Base-by-base conservation (phyloP, 306 rosid species). In the Betula pendula region DNA sequence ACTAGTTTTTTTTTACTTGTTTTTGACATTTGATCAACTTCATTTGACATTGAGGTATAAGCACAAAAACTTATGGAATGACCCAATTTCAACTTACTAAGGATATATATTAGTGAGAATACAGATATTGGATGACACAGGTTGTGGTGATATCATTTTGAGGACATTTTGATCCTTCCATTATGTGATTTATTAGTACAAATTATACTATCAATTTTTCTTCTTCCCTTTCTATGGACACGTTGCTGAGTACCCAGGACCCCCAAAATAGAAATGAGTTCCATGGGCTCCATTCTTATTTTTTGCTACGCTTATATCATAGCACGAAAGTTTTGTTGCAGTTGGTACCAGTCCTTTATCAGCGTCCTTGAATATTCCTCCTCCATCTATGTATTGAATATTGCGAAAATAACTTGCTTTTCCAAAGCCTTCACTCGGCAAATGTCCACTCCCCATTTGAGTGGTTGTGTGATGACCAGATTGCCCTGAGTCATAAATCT, bases 401-500 rank as follows among this genome's bases (percentile, higher is more conserved):
- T 82, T 68, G 51, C 72, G 8, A 10, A 82, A 8, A 78, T 11
- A 77, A 29, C 79, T 67, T 33, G 82, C 82, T 73, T 17, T 82
- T 12, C 74, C 71, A 15, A 12, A 47, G 1, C 79, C 79, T 68
- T 82, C 82, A 10, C 4, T 7, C 0, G 82, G 68, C 48, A 82
- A 82, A 47, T 72, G 82, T 24, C 81, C 68, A 15, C 85, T 82
- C 47, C 85, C 85, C 85, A 82, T 82, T 2, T 82, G 72, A 58
- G 85, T 82, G 0, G 31, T 1, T 2, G 85, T 68, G 59, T 82
- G 85, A 48, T 2, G 79, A n/a, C 47, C 75, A 0, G 2, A 68
- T n/a, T 1, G 1, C 5, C 42, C 6, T 12, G n/a, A 2, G 42
- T 68, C 67, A 7, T 16, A 15, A 16, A 82, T 50, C 79, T 82